Conservation (phyloP, 2,329 filamentous ascomycete species). For the Cladosporium sp. region DNA sequence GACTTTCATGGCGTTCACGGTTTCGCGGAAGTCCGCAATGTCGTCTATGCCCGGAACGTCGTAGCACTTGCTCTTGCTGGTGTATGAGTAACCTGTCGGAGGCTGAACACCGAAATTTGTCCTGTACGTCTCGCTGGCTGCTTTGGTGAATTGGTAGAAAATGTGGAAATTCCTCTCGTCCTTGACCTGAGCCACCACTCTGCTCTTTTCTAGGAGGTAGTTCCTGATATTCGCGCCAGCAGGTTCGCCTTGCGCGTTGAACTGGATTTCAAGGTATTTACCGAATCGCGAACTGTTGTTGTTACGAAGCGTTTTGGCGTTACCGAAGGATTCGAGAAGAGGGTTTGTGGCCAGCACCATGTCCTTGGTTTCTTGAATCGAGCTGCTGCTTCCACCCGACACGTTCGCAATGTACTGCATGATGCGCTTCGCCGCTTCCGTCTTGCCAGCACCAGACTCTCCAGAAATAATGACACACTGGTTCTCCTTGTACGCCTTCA, state of each 20-base stretch:
- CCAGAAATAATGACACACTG: constrained; percentile 99
- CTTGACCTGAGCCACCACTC: constrained; percentile 89
- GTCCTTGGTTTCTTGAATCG: constrained; percentile 96
- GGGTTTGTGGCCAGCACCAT: constrained; percentile 99
- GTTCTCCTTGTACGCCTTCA: constrained; percentile 99
- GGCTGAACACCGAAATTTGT: constrained; percentile 86
- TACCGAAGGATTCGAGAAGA: constrained; percentile 93
- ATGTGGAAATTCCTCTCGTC: constrained; percentile 99
- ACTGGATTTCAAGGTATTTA: constrained; percentile 96
- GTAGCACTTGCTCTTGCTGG: constrained; percentile 88
- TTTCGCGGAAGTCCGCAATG: constrained; percentile 80
- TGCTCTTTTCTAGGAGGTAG: constrained; percentile 90
- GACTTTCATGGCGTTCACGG: constrained; percentile 86
- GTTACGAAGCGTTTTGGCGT: constrained; percentile 95
- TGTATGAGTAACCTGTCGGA: constrained; percentile 90
- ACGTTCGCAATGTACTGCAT: constrained; percentile 99
- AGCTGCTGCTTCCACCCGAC: constrained; percentile 76
- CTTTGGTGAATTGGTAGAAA: constrained; percentile 98
- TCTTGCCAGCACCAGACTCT: constrained; percentile 97
- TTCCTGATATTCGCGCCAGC: constrained; percentile 97
- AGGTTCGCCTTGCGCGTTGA: constrained; percentile 86
- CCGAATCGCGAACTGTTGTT: constrained; percentile 99
- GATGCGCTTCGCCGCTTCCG: constrained; percentile 94
- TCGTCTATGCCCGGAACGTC: constrained; percentile 95
- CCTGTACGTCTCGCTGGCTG: constrained; percentile 80